A percentile compares a stretch with the other conserved stretches of the same genome.
These are phyloP conservation scores for Cichorium intybus DNA, from an alignment of 140 eudicot species.

Conservation along the genomic window DNA sequence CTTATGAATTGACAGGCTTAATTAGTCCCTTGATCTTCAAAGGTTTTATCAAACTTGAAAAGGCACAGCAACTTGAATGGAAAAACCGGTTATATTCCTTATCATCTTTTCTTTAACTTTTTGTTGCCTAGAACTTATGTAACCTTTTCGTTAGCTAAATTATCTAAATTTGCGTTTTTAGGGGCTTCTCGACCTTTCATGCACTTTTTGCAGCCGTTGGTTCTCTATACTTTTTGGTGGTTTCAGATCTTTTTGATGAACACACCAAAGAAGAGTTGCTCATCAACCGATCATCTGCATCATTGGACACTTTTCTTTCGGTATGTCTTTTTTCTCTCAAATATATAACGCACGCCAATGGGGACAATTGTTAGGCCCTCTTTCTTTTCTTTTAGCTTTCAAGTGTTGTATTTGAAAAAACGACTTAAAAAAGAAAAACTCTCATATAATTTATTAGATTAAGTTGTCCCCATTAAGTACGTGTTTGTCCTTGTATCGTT, in stretches of 20 bases:
- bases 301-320: slow-evolving; percentile 58
- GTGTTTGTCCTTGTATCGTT: slow-evolving; percentile 17
- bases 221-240: slow-evolving; percentile 59
- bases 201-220: slow-evolving; percentile 66
- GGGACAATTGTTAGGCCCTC: no score
- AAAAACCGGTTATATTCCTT: slow-evolving; percentile 51
- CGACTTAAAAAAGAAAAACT: no score
- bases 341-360: no score
- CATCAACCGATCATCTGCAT: slow-evolving; percentile 47
- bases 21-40: slow-evolving; percentile 45
- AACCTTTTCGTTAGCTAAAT: slow-evolving; percentile 16
- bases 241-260: slow-evolving; percentile 52
- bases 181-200: slow-evolving; percentile 90
- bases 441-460: not conserved
- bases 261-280: slow-evolving; percentile 33
- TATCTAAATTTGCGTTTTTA: slow-evolving; percentile 14
- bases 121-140: slow-evolving; percentile 3
- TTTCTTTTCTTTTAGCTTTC: no score
- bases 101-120: slow-evolving; percentile 4
- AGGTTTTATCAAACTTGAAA: slow-evolving; percentile 49
- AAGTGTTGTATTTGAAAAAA: no score
- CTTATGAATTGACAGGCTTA: slow-evolving; percentile 49
- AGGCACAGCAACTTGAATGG: slow-evolving; percentile 63
- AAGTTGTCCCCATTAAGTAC: not conserved
- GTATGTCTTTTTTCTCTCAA: slow-evolving; percentile 31